A percentile compares a stretch with the other conserved stretches of the same genome.
Conservation (phyloP, 257 asterid genomes). For the Handroanthus guayacan region DNA sequence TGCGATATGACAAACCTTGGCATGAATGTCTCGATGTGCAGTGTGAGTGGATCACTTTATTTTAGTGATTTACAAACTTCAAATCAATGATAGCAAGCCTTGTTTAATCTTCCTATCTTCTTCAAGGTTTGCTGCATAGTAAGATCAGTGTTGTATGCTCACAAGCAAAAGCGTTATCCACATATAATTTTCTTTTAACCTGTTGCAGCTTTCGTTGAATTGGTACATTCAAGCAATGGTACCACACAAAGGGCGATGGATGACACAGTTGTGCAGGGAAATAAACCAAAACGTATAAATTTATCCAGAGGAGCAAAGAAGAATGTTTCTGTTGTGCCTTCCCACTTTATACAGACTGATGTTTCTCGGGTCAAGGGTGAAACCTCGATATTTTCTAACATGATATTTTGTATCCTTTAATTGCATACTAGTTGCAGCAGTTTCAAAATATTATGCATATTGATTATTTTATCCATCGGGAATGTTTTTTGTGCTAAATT, state of each 20-base stretch:
- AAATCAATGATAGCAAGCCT: slow-evolving; percentile 20
- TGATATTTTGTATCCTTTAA: slow-evolving; percentile 87
- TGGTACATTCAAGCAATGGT: slow-evolving; percentile 96
- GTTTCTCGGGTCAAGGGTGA: slow-evolving; percentile 85
- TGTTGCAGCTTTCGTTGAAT: slow-evolving; percentile 82
- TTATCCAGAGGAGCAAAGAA: slow-evolving; percentile 60
- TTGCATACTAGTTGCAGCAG: slow-evolving; percentile 1
- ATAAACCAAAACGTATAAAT: slow-evolving; percentile 61
- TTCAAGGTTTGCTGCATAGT: slow-evolving; percentile 15
- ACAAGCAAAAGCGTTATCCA: background rate
- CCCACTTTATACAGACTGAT: slow-evolving; percentile 88
- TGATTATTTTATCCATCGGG: slow-evolving; percentile 21
- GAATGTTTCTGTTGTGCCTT: slow-evolving; percentile 78
- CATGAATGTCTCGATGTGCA: slow-evolving; percentile 96
- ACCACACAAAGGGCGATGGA: slow-evolving; percentile 66
- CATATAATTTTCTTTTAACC: slow-evolving; percentile 22
- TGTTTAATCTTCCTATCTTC: slow-evolving; percentile 19
- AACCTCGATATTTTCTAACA: slow-evolving; percentile 70
- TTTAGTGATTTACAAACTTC: slow-evolving; percentile 31
- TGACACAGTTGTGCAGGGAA: slow-evolving; percentile 50
- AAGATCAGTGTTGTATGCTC: slow-evolving; percentile 9
- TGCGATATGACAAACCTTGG: slow-evolving; percentile 98
- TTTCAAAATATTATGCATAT: background rate
- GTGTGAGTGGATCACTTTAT: slow-evolving; percentile 56
- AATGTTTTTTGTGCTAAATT: background rate